Base-by-base conservation (phyloP, 495 filamentous ascomycete species). In the Penicillium canariense region DNA sequence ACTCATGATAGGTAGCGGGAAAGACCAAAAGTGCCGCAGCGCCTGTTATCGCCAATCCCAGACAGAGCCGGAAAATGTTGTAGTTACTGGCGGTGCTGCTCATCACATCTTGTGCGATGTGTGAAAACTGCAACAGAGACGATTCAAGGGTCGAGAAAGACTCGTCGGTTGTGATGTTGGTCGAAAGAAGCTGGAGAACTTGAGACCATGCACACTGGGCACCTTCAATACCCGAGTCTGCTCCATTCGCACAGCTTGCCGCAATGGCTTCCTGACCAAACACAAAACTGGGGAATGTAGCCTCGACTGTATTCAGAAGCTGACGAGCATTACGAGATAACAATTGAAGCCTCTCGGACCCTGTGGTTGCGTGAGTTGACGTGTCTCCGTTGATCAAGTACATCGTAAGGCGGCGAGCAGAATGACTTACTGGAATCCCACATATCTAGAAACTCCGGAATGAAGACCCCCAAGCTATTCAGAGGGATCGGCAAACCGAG, bases 81-180 rank as follows among this genome's bases (percentile, higher is more conserved):
- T 99, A 99, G 58, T 96, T 92, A 72, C 90, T 96, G 1, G 93
- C 91, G 62, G 92, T 88, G 56, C 81, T 84, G 71, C 87, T 91
- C 82, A 97, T 87, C 10, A 89, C 54, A 7, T 75, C 73, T 69
- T 97, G 92, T 5, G 90, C 86, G 44, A 71, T 65, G 35, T 72
- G 81, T 23, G 85, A 76, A 77, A 94, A 94, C 75, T 83, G 58
- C 5, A 62, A 42, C 9, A 75, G 48, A 45, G 66, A 54, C 28
- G 58, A 49, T 38, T 69, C 63, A 5, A 55, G 38, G 6, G 59
- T 40, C 7, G 59, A n/a, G 17, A 64, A 54, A 9, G 22, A 25
- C 23, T 53, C 43, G 9, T 55, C 54, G 1, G 40, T 25, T 14
- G 44, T 25, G 9, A 31, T 17, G 9, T 50, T 48, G 46, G 22